Conservation (phyloP, 352 stramenopile genomes). For the Thraustochytrium sp. region DNA sequence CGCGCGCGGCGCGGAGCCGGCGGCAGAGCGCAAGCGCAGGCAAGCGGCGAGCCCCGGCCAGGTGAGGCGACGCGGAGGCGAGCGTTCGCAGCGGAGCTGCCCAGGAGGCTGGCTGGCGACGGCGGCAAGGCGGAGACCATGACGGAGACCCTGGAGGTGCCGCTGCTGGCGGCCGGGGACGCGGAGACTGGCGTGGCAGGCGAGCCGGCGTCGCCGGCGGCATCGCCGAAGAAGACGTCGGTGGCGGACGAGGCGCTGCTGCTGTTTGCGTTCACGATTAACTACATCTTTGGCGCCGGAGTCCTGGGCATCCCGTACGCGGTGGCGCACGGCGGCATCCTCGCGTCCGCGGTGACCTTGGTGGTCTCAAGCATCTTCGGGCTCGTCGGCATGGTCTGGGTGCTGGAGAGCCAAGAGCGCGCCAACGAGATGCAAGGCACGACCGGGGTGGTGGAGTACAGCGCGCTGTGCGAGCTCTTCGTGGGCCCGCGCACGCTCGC, state of each 20-base stretch:
- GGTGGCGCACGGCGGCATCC: slow-evolving; percentile 27
- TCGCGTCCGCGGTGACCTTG: slow-evolving; percentile 8
- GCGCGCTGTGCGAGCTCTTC: slow-evolving; percentile 23
- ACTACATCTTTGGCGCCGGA: slow-evolving; percentile 45
- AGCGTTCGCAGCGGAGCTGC: too few species aligned
- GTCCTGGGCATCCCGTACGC: slow-evolving; percentile 36
- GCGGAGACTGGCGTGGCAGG: neutral
- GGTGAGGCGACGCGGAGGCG: too few species aligned
- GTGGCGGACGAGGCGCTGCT: neutral
- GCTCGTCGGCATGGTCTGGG: slow-evolving; percentile 12
- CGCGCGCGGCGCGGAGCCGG: too few species aligned
- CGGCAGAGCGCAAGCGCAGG: too few species aligned
- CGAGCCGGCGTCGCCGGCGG: neutral
- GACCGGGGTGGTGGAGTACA: slow-evolving; percentile 5
- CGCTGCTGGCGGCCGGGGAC: neutral
- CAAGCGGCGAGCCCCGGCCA: too few species aligned
- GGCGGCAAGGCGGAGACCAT: too few species aligned
- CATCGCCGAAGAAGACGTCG: neutral
- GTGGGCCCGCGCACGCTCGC: neutral
- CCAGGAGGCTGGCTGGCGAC: too few species aligned
- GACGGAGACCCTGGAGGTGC: slow-evolving; percentile 1
- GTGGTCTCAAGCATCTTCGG: slow-evolving; percentile 16
- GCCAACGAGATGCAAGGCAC: slow-evolving; percentile 10
- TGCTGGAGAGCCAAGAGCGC: slow-evolving; percentile 34
- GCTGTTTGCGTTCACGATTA: slow-evolving; percentile 36